phyloP scores from a whole-genome alignment of 352 stramenopile species.

The Pythium grandisporangium region DNA sequence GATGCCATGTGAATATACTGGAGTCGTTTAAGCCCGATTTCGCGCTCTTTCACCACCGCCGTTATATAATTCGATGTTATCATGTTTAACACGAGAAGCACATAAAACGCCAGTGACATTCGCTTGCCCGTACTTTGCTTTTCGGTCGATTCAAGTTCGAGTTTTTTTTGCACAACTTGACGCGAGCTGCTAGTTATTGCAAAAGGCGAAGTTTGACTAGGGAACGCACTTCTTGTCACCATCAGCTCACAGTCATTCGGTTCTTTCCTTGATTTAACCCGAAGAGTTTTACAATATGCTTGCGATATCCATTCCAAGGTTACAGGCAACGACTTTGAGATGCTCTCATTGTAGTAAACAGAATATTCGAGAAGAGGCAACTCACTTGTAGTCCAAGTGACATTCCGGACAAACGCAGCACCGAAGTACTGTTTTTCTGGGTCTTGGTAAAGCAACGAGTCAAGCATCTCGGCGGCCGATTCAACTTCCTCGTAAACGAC shows the following conservation, averaged over 20 bases:
- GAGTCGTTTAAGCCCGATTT: constrained; percentile 57
- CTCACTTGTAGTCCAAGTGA: constrained; percentile 14
- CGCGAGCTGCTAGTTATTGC: neutral
- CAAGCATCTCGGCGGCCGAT: constrained; percentile 21
- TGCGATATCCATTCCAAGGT: constrained; percentile 46
- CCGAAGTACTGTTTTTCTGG: constrained; percentile 38
- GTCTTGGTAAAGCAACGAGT: constrained; percentile 24
- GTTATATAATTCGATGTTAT: constrained; percentile 60
- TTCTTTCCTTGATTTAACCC: no score
- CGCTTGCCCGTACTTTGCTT: constrained; percentile 44
- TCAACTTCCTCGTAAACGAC: constrained; percentile 12
- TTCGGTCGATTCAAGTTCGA: constrained; percentile 3
- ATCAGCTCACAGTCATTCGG: constrained; percentile 22
- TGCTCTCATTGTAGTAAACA: constrained; percentile 62
- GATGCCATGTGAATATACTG: constrained; percentile 65
- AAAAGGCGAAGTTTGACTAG: constrained; percentile 3
- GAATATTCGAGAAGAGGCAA: constrained; percentile 20
- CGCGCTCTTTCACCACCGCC: constrained; percentile 57
- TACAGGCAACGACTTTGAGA: constrained; percentile 49
- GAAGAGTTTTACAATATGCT: constrained; percentile 38
- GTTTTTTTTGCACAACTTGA: neutral
- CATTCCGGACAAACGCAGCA: constrained; percentile 37
- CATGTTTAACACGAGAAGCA: constrained; percentile 50
- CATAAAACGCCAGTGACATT: constrained; percentile 90
- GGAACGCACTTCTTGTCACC: constrained; percentile 44